These are phyloP conservation scores for Yamadazyma songkhlaensis DNA, from an alignment of 1,139 yeast species.

Conservation along the genomic window DNA sequence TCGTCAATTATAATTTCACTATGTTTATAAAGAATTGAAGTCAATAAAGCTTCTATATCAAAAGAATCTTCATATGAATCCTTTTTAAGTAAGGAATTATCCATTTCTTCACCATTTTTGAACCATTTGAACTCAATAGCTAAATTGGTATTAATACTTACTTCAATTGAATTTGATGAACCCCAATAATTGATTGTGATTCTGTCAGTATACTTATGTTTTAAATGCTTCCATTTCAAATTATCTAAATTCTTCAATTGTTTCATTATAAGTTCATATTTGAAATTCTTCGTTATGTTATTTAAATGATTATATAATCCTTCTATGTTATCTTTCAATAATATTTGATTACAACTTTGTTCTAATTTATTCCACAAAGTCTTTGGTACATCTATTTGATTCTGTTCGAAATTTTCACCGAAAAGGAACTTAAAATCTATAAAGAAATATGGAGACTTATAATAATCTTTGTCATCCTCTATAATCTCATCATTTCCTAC, in stretches of 20 bases:
- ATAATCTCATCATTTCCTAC: slow-evolving; percentile 36
- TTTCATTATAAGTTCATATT: slow-evolving; percentile 70
- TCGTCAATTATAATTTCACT: slow-evolving; percentile 30
- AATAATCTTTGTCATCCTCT: slow-evolving; percentile 42
- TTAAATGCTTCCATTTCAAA: slow-evolving; percentile 62
- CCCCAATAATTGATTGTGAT: slow-evolving; percentile 74
- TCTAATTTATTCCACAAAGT: slow-evolving; percentile 48
- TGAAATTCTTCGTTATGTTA: slow-evolving; percentile 69
- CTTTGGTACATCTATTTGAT: not conserved
- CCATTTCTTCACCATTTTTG: slow-evolving; percentile 42
- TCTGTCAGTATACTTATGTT: slow-evolving; percentile 51
- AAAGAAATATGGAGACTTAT: slow-evolving; percentile 63
- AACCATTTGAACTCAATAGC: slow-evolving; percentile 66
- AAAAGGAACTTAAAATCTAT: slow-evolving; percentile 73
- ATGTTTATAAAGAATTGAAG: slow-evolving; percentile 35
- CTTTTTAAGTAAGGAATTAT: slow-evolving; percentile 6
- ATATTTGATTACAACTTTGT: slow-evolving; percentile 52
- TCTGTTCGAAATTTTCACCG: slow-evolving; percentile 37
- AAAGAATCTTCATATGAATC: slow-evolving; percentile 18
- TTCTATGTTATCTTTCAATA: slow-evolving; percentile 50
- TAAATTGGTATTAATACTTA: slow-evolving; percentile 58
- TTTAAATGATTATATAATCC: slow-evolving; percentile 70
- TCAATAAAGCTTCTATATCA: slow-evolving; percentile 35
- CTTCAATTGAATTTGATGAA: slow-evolving; percentile 51
- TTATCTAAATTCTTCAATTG: slow-evolving; percentile 60